These are phyloP conservation scores for Pseudotulostoma volvatum DNA, from an alignment of 495 filamentous ascomycete species.

Conservation along the genomic window DNA sequence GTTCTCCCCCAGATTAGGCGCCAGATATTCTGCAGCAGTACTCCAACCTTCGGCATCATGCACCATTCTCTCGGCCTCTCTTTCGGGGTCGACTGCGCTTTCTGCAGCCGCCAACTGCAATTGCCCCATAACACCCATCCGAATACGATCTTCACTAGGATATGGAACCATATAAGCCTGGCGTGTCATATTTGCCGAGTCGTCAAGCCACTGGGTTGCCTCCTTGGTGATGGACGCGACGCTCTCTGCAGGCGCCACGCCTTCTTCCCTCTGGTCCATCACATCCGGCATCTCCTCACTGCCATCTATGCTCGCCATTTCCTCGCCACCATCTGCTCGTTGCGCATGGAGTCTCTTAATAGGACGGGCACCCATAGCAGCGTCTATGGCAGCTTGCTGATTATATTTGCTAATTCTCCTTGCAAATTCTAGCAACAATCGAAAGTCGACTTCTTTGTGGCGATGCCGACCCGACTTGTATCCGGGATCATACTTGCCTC, in stretches of 20 bases:
- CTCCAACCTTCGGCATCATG: constrained; percentile 25
- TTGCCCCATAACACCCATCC: constrained; percentile 32
- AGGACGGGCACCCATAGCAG: constrained; percentile 12
- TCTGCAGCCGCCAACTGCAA: constrained; percentile 23
- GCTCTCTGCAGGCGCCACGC: constrained; percentile 8
- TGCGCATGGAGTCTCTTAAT: constrained; percentile 6
- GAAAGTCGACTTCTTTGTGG: constrained; percentile 28
- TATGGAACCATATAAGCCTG: constrained; percentile 31
- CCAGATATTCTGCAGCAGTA: constrained; percentile 14
- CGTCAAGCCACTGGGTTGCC: constrained; percentile 30
- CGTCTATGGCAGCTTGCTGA: constrained; percentile 29
- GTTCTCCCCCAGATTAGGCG: constrained; percentile 9
- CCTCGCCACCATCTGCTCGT: constrained; percentile 1
- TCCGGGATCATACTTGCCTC: background rate
- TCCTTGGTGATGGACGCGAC: constrained; percentile 27
- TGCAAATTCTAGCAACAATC: constrained; percentile 28
- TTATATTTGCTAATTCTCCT: constrained; percentile 35
- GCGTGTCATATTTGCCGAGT: constrained; percentile 27
- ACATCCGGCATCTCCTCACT: constrained; percentile 13
- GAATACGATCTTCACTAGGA: constrained; percentile 32
- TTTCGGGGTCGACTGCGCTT: constrained; percentile 19
- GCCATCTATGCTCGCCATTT: constrained; percentile 5
- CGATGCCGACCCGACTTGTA: too few relatives aligned
- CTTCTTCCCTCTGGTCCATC: constrained; percentile 18
- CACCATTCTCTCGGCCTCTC: constrained; percentile 28